Evolutionary conservation across 2,329 filamentous ascomycete genomes (phyloP).

Genomic region (Alternaria rosae): DNA sequence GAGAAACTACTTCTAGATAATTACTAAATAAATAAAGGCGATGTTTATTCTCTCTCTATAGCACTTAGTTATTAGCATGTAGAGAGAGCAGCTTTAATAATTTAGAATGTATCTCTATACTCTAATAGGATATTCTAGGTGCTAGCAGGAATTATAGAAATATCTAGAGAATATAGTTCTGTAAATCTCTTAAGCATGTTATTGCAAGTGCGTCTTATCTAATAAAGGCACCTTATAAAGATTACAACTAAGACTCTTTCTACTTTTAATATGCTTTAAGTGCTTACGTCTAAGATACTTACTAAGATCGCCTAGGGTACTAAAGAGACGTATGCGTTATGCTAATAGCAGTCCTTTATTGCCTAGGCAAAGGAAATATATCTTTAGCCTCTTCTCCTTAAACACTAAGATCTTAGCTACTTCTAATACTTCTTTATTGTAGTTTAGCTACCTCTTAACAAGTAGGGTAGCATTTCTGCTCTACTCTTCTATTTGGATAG

Average conservation of each 20-base stretch:
- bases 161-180: constrained; percentile 4
- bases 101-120: neutral
- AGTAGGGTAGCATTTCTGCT: constrained; percentile 1
- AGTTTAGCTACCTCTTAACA: constrained; percentile 12
- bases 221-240: constrained; percentile 11
- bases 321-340: constrained; percentile 15
- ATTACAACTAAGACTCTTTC: constrained; percentile 1
- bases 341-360: constrained; percentile 12
- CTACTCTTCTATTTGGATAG: neutral
- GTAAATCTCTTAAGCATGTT: constrained; percentile 13
- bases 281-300: constrained; percentile 25
- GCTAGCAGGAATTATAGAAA: constrained; percentile 7
- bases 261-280: constrained; percentile 8
- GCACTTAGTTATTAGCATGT: neutral
- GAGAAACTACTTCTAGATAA: neutral
- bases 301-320: constrained; percentile 18
- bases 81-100: neutral
- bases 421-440: constrained; percentile 19
- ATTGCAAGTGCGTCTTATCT: constrained; percentile 12
- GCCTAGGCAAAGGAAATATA: constrained; percentile 25
- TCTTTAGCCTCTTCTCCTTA: constrained; percentile 20
- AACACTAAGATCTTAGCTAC: constrained; percentile 15
- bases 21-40: neutral
- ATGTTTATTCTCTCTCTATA: neutral
- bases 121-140: neutral